Evolutionary conservation across 768 basidiomycete genomes (phyloP).

Genomic region (Cubamyces sp.): DNA sequence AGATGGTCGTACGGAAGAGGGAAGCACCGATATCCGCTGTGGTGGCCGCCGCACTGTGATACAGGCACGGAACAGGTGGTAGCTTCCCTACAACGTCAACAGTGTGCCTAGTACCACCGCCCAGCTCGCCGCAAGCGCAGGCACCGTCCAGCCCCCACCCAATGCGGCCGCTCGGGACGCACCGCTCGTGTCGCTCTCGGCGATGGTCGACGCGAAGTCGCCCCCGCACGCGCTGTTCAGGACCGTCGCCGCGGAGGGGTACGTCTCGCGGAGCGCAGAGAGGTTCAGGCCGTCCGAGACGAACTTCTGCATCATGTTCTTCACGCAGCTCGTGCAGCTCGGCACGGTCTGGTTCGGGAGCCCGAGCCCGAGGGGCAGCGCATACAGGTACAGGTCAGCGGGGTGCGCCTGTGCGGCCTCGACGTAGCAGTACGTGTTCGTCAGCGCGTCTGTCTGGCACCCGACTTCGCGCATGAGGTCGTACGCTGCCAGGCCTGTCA

Average conservation of each 20-base stretch:
- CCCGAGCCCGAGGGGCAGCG: slow-evolving; percentile 59
- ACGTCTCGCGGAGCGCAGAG: slow-evolving; percentile 50
- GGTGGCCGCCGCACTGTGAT: too few species aligned
- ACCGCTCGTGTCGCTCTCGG: not conserved
- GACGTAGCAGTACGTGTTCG: slow-evolving; percentile 74
- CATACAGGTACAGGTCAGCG: slow-evolving; percentile 74
- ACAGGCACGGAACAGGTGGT: not conserved
- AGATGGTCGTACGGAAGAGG: not conserved
- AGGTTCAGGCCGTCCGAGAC: slow-evolving; percentile 42
- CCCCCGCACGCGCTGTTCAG: slow-evolving; percentile 56
- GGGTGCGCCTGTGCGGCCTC: slow-evolving; percentile 63
- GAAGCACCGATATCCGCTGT: not conserved
- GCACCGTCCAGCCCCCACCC: not conserved
- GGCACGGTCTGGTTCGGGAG: slow-evolving; percentile 54
- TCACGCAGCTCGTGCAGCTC: slow-evolving; percentile 68
- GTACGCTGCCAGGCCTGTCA: slow-evolving; percentile 64
- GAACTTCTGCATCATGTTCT: slow-evolving; percentile 60
- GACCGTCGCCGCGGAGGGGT: slow-evolving; percentile 49
- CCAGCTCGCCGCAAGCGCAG: not conserved
- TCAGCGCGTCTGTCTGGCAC: slow-evolving; percentile 60
- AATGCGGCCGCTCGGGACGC: not conserved
- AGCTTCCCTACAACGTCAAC: slow-evolving; percentile 1
- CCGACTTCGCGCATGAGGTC: slow-evolving; percentile 60
- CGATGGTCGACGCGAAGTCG: slow-evolving; percentile 40
- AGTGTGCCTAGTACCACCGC: slow-evolving; percentile 5